Base-by-base conservation (phyloP, 2,329 filamentous ascomycete genomes). In the Graphilbum fragrans region DNA sequence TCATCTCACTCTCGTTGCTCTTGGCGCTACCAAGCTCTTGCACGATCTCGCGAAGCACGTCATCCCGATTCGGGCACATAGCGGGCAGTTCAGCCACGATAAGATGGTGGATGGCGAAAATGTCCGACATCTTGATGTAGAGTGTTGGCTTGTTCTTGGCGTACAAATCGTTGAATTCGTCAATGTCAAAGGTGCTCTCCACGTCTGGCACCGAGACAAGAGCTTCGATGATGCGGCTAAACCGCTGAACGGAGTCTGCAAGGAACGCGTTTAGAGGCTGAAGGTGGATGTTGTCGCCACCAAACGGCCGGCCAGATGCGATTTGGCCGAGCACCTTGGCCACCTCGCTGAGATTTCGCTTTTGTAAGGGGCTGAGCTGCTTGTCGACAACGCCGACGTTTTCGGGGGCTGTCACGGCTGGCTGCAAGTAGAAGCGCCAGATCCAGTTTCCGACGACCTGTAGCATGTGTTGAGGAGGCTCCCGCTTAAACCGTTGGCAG, bases 51-150 rank as follows among this genome's bases (percentile, higher is more conserved):
- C 86, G 83, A 43, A 98, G 72, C 45, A 87, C 74, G 57, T 98
- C 92, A 50, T 95, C 90, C 27, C 84, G 77, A 46, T 69, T 74
- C 1, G 85, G 82, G 52, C 86, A 93, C 46, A 96, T 79, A 43
- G 70, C 69, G 5, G 79, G 67, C 38, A 95, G 74, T 52, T 96
- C 86, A 20, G 80, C 71, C 3, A 86, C 80, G 41, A 96, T 74
- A 19, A 96, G 72, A 48, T 82, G 86, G 62, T 98, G 93, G 45
- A 98, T 90, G 38, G 90, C 85, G 58, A 98, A 96, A 43, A 98
- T 88, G 58, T 98, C 92, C 16, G 84, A 77, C 76, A 98, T 90
- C 65, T 98, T 98, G 67, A 98, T 94, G 66, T 96, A 98, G n/a
- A 98, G 70, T 0, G 90, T 96, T 7, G 92, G 92, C 61, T 94